Evolutionary conservation across 768 basidiomycete species (phyloP), one percentile per base, ranked within the genome.

Genomic region (Sutorius australiensis): DNA sequence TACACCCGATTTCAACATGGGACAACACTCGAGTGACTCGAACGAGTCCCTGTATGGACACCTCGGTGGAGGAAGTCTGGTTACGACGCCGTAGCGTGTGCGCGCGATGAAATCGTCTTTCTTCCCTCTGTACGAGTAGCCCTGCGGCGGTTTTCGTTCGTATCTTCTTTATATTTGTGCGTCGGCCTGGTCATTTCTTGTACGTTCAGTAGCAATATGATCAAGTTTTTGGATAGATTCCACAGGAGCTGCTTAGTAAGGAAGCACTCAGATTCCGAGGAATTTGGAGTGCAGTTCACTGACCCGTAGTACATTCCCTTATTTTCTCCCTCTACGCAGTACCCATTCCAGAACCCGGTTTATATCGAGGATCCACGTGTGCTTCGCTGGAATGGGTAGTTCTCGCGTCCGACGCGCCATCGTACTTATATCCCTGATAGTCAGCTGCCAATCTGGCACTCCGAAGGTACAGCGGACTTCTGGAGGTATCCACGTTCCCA

Each of bases 1-100:
- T 43, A 37, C 59, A 14, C 37, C 68, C 33, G 70, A 69, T 53
- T 71, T 70, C 40, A 40, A 46, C 31, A 61, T 71, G 59, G 63
- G 63, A n/a, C 60, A 54, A 16, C 62, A 61, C 49, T 53, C 57
- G 37, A 43, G 48, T 30, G 69, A 69, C 32, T 55, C 66, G 41
- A 59, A 48, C 36, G 69, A 71, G 16, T 30, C 60, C 12, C 38
- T 70, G 1, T 71, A 71, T n/a, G 58, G 60, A 6, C 67, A 68
- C 43, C 49, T 62, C 27, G 42, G 48, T 33, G 61, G 61, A n/a
- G 57, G 42, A 12, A 54, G 32, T 49, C 46, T 71, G 51, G 64
- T 70, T 8, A 45, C 70, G 48, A 62, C 59, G 13, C 69, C 68
- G 19, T 69, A 67, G 21, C 36, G 21, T 24, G 40, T 33, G 24